A percentile compares a stretch with the other conserved stretches of the same genome.
Evolutionary conservation across 2,329 filamentous ascomycete genomes (phyloP).

Genomic region (Cladophialophora immunda): DNA sequence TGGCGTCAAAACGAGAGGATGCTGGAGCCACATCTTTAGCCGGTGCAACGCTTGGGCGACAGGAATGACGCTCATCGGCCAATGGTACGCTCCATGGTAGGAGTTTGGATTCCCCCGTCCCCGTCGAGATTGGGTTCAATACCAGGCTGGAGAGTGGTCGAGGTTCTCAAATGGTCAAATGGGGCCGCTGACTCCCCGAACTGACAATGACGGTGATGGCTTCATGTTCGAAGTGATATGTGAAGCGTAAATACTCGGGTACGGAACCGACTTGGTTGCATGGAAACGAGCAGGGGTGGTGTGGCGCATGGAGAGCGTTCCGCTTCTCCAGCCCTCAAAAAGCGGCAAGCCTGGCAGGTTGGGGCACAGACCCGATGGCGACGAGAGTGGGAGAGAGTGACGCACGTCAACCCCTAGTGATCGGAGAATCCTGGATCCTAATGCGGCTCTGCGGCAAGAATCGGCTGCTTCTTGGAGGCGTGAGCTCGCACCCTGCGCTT

Average conservation of each 20-base stretch:
- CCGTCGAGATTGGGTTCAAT: not conserved
- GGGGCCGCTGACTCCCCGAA: constrained; percentile 9
- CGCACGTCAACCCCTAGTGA: not conserved
- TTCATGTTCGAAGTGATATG: not conserved
- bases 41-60: constrained; percentile 11
- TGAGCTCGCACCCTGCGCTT: constrained; percentile 8
- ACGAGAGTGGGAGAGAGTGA: not conserved
- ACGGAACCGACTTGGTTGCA: not conserved
- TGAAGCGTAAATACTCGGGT: not conserved
- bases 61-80: not conserved
- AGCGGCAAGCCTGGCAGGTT: not conserved
- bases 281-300: constrained; percentile 5
- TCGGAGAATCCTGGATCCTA: constrained; percentile 5
- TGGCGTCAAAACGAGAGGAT: constrained; percentile 17
- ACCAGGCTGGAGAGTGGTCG: constrained; percentile 18
- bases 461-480: constrained; percentile 12
- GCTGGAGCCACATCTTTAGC: not conserved
- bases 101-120: not conserved
- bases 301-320: not conserved
- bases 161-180: constrained; percentile 28
- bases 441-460: constrained; percentile 28
- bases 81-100: constrained; percentile 3
- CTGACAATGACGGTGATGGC: not conserved
- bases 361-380: not conserved
- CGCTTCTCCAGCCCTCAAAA: not conserved